Evolutionary conservation across 257 asterid genomes (phyloP).

Genomic region (Solanum piurae): DNA sequence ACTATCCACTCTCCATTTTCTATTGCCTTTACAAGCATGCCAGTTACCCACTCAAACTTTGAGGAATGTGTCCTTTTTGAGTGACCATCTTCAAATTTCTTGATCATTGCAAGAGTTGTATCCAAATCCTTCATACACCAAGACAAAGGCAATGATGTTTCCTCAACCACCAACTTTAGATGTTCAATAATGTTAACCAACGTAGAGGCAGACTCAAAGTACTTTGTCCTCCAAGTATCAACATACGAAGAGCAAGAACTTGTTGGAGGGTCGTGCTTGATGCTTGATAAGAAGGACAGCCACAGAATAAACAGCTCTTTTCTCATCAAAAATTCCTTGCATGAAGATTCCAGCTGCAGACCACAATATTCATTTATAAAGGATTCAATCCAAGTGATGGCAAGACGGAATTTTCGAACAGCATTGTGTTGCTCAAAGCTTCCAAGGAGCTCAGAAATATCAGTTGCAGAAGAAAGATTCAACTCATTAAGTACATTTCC

Average conservation of each 20-base stretch:
- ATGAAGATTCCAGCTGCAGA: conserved; percentile 45
- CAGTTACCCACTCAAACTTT: conserved; percentile 97
- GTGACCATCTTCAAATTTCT: conserved; percentile 38
- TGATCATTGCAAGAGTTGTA: conserved; percentile 28
- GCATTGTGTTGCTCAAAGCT: conserved; percentile 91
- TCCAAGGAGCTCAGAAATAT: conserved; percentile 92
- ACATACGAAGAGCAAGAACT: conserved; percentile 22
- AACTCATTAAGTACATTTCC: conserved; percentile 80
- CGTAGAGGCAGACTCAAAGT: conserved; percentile 30
- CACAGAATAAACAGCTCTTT: conserved; percentile 47
- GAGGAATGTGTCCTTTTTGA: conserved; percentile 33
- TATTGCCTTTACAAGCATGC: conserved; percentile 76
- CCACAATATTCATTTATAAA: conserved; percentile 63
- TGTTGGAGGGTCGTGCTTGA: conserved; percentile 16
- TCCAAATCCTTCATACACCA: conserved; percentile 65
- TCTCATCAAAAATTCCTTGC: conserved; percentile 25
- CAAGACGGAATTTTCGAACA: conserved; percentile 61
- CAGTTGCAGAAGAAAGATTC: conserved; percentile 92
- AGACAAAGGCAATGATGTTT: conserved; percentile 28
- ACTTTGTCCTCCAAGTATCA: conserved; percentile 33
- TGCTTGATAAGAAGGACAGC: conserved; percentile 54
- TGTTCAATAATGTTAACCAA: conserved; percentile 54
- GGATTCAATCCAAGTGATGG: conserved; percentile 55
- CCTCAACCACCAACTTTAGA: conserved; percentile 30
- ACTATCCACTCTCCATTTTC: conserved; percentile 98